phyloP scores from a whole-genome alignment of 1,284 basidiomycete genomes.

The Cronartium quercuum region DNA sequence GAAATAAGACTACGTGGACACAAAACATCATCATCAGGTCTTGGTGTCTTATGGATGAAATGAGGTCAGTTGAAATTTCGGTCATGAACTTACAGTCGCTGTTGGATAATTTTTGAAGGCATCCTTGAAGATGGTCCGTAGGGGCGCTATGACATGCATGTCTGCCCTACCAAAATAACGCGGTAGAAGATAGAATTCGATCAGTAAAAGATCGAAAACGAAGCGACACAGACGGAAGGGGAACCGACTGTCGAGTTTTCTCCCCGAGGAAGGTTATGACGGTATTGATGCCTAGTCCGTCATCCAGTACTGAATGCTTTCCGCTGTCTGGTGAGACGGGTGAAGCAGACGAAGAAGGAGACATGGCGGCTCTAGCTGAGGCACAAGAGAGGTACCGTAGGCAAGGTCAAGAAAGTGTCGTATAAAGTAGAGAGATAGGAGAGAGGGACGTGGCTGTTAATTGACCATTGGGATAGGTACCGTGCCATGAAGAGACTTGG shows the following conservation, averaged over 20 bases:
- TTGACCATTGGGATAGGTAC: background rate
- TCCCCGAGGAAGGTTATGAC: background rate
- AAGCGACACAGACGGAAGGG: background rate
- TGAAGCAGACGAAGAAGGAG: background rate
- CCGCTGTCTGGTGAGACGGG: background rate
- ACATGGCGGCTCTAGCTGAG: too few relatives aligned
- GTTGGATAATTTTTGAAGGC: conserved; percentile 37
- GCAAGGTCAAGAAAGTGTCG: too few relatives aligned
- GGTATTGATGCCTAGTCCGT: background rate
- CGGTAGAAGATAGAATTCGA: background rate
- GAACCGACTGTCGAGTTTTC: background rate
- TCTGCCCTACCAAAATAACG: background rate
- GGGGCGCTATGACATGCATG: conserved; percentile 8
- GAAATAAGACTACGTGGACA: conserved; percentile 36
- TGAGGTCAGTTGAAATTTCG: background rate
- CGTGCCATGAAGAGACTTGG: too few relatives aligned
- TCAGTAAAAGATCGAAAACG: background rate
- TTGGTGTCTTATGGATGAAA: background rate
- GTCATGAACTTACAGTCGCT: conserved; percentile 2
- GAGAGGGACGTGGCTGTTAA: background rate
- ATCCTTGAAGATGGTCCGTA: conserved; percentile 26
- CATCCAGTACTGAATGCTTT: background rate
- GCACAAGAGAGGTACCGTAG: too few relatives aligned
- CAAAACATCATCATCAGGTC: background rate
- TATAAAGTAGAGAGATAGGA: too few relatives aligned